phyloP scores from a whole-genome alignment of 768 basidiomycete genomes.

The Xerocomellus intermedius region DNA sequence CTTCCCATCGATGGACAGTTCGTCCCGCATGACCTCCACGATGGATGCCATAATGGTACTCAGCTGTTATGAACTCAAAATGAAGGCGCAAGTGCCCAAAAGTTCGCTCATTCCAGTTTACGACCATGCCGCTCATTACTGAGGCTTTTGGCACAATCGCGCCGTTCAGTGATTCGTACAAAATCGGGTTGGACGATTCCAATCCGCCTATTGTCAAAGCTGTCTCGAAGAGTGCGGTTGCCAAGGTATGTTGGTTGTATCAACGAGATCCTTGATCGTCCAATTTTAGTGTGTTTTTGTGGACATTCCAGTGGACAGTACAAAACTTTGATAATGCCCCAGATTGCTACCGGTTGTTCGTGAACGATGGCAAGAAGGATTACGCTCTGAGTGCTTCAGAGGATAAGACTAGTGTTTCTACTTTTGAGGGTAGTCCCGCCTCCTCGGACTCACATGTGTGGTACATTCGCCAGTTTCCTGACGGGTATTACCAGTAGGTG shows the following conservation, averaged over 20 bases:
- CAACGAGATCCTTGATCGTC: background rate
- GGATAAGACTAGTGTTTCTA: background rate
- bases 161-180: background rate
- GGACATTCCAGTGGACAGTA: conserved; percentile 3
- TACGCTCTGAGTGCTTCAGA: background rate
- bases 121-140: background rate
- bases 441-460: conserved; percentile 9
- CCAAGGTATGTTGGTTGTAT: background rate
- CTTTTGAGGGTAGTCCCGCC: background rate
- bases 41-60: background rate
- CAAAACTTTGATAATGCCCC: conserved; percentile 5
- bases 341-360: conserved; percentile 10
- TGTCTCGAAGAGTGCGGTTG: background rate
- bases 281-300: background rate
- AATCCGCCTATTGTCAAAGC: background rate
- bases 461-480: conserved; percentile 1
- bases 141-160: conserved; percentile 4
- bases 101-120: background rate
- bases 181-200: background rate
- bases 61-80: background rate
- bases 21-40: background rate
- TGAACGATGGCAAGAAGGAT: conserved; percentile 8
- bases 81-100: no score
- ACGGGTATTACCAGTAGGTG: conserved; percentile 2
- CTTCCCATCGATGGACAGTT: background rate